A percentile compares a stretch with the other conserved stretches of the same genome.
phyloP scores from a whole-genome alignment of 108 stramenopile genomes.

The Cyclotella atomus region DNA sequence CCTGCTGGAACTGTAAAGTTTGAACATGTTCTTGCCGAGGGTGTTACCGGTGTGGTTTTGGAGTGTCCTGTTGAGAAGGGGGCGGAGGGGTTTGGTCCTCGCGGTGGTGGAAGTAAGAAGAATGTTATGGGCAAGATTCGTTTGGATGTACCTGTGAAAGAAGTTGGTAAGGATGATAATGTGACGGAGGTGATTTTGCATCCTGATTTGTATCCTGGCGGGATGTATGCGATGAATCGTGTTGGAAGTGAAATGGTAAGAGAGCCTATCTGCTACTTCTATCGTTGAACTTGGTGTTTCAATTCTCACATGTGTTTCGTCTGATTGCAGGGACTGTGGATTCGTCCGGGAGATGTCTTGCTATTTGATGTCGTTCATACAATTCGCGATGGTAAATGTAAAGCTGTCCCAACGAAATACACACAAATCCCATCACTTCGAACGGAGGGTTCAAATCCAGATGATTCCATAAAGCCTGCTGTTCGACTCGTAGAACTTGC shows the following conservation, averaged over 20 bases:
- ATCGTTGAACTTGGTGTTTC: not conserved
- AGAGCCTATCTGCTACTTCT: not conserved
- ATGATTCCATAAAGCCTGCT: slow-evolving; percentile 26
- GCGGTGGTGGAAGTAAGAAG: slow-evolving; percentile 17
- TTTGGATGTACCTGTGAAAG: slow-evolving; percentile 43
- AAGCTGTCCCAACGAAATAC: slow-evolving; percentile 65
- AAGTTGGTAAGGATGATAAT: slow-evolving; percentile 29
- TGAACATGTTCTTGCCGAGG: slow-evolving; percentile 61
- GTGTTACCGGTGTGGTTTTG: slow-evolving; percentile 71
- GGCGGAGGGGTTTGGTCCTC: slow-evolving; percentile 9
- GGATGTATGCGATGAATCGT: slow-evolving; percentile 55
- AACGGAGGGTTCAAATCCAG: slow-evolving; percentile 7
- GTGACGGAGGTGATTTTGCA: slow-evolving; percentile 57
- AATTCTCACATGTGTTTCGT: not conserved
- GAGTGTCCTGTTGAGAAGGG: slow-evolving; percentile 53
- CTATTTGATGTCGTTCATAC: slow-evolving; percentile 77
- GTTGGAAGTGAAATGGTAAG: slow-evolving; percentile 28
- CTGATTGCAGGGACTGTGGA: slow-evolving; percentile 54
- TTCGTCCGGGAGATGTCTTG: slow-evolving; percentile 68
- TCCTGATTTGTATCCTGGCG: slow-evolving; percentile 66
- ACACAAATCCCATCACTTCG: slow-evolving; percentile 6
- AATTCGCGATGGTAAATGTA: slow-evolving; percentile 61
- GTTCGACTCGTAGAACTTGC: slow-evolving; percentile 53
- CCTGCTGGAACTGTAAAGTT: slow-evolving; percentile 73
- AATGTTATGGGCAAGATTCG: slow-evolving; percentile 54